Percentiles rank a stretch among this genome's conserved stretches.
Conservation (phyloP, 2,329 filamentous ascomycete genomes). For the Alternaria postmessia region DNA sequence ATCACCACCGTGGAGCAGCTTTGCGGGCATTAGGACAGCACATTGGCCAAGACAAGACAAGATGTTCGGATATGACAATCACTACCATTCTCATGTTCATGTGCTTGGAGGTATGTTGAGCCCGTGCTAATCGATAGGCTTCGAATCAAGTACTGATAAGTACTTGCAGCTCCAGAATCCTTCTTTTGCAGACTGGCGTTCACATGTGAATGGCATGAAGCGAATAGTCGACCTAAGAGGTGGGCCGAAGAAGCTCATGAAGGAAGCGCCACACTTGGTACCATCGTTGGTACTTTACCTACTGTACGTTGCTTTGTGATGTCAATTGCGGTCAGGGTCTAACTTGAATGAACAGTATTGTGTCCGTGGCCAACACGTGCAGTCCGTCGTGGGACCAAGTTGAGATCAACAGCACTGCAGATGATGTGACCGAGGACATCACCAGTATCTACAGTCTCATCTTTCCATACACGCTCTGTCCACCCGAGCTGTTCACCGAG, state of each 20-base stretch:
- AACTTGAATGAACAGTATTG: constrained; percentile 27
- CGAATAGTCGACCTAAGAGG: constrained; percentile 41
- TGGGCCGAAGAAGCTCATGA: constrained; percentile 30
- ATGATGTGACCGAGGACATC: constrained; percentile 26
- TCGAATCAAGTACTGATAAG: background rate
- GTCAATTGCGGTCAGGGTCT: background rate
- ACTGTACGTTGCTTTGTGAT: constrained; percentile 25
- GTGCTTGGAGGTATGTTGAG: constrained; percentile 36
- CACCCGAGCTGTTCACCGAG: constrained; percentile 32
- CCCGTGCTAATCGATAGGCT: background rate
- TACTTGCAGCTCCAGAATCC: constrained; percentile 36
- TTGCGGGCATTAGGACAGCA: constrained; percentile 36
- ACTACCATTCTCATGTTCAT: constrained; percentile 41
- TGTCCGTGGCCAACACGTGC: constrained; percentile 36
- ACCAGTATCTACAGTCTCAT: constrained; percentile 33
- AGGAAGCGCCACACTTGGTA: constrained; percentile 25
- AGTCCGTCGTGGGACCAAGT: constrained; percentile 39
- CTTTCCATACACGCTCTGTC: constrained; percentile 41
- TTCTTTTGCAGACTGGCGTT: constrained; percentile 33
- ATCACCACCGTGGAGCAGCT: constrained; percentile 40
- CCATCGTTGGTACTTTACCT: constrained; percentile 35
- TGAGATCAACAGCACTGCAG: constrained; percentile 20
- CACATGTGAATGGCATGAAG: constrained; percentile 37
- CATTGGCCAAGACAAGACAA: constrained; percentile 35
- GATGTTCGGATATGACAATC: constrained; percentile 36